These are phyloP conservation scores for Salix exigua DNA, from an alignment of 345 rosid species.

Conservation along the genomic window DNA sequence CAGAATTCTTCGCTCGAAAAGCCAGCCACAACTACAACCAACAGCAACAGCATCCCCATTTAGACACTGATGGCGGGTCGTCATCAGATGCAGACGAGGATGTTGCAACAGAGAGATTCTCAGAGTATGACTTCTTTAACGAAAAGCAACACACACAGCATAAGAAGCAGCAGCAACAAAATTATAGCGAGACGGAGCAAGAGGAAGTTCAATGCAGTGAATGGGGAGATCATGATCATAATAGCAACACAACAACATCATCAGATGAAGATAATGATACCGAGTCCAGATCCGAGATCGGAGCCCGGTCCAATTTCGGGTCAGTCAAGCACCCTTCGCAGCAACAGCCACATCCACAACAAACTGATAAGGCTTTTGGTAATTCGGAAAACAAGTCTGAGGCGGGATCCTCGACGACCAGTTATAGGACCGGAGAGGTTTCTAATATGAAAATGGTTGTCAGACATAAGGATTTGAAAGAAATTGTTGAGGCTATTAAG, in stretches of 20 bases:
- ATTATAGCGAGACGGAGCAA: conserved; percentile 53
- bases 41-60: conserved; percentile 19
- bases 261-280: conserved; percentile 37
- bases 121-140: conserved; percentile 58
- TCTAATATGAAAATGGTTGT: conserved; percentile 73
- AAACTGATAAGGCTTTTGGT: background rate
- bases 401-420: conserved; percentile 47
- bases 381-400: conserved; percentile 44
- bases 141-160: conserved; percentile 2
- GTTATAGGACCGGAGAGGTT: conserved; percentile 53
- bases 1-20: conserved; percentile 64
- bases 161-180: background rate
- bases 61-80: conserved; percentile 20
- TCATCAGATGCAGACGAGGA: conserved; percentile 6
- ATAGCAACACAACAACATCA: conserved; percentile 60
- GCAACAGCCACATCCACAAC: conserved; percentile 12
- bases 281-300: conserved; percentile 67
- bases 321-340: conserved; percentile 18
- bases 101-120: conserved; percentile 39
- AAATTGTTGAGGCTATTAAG: conserved; percentile 77
- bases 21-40: conserved; percentile 27
- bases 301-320: conserved; percentile 59
- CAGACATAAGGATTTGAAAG: conserved; percentile 88
- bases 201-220: conserved; percentile 98
- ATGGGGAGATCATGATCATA: conserved; percentile 70